Conservation (phyloP, 2,329 filamentous ascomycete species). For the Aspergillus brunneoviolaceus region DNA sequence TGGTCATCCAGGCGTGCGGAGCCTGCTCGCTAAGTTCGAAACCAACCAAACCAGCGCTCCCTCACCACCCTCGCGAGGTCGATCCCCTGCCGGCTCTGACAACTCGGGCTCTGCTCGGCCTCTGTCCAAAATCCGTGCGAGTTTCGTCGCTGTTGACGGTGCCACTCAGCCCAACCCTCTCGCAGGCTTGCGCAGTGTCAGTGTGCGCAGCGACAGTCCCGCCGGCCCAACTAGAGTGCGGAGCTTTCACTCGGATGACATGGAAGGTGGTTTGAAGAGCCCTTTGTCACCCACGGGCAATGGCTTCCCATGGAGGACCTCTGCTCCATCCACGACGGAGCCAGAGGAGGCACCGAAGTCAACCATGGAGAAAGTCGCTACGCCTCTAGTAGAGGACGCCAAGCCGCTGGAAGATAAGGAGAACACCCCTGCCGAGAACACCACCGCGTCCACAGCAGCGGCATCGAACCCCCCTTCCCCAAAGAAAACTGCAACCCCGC, state of each 20-base stretch:
- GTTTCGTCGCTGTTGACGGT: constrained; percentile 69
- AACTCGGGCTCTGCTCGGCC: constrained; percentile 52
- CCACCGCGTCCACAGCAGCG: constrained; percentile 10
- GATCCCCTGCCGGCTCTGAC: constrained; percentile 59
- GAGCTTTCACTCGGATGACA: constrained; percentile 32
- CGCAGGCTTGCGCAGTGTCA: constrained; percentile 44
- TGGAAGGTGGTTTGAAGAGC: constrained; percentile 32
- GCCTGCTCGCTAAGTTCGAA: constrained; percentile 79
- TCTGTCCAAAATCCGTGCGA: constrained; percentile 72
- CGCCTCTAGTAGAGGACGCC: constrained; percentile 8
- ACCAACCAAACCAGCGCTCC: constrained; percentile 60
- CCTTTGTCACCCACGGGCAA: constrained; percentile 29
- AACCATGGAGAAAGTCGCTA: constrained; percentile 1
- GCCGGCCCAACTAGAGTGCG: constrained; percentile 29
- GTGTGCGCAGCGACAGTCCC: constrained; percentile 35
- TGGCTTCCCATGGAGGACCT: constrained; percentile 18
- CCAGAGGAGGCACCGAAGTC: constrained; percentile 15
- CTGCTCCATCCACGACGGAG: constrained; percentile 11
- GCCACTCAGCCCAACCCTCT: constrained; percentile 43
- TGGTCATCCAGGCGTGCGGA: constrained; percentile 58
- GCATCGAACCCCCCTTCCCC: constrained; percentile 11
- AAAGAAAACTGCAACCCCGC: constrained; percentile 32
- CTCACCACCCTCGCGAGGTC: constrained; percentile 67
- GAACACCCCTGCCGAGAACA: constrained; percentile 12
- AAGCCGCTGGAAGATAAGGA: constrained; percentile 21